Conservation (phyloP, 805 yeast genomes). For the Cyberlindnera americana region DNA sequence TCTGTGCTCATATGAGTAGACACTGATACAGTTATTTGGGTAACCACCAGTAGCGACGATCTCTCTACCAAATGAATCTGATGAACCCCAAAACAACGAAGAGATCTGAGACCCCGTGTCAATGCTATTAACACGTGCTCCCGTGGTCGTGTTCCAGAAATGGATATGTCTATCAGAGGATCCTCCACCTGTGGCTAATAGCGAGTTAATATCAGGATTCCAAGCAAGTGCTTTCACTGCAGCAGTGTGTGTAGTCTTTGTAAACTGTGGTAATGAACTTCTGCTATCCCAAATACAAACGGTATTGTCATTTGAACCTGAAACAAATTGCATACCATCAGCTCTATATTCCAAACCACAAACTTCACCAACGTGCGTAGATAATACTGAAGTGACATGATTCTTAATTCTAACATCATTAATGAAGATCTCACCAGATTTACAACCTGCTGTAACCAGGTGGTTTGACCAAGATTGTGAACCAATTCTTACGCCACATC, state of each 20-base stretch:
- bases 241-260: slow-evolving; percentile 79
- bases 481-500: slow-evolving; percentile 74
- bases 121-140: slow-evolving; percentile 78
- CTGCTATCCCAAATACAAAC: slow-evolving; percentile 94
- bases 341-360: slow-evolving; percentile 85
- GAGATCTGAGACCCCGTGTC: slow-evolving; percentile 94
- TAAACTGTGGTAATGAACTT: slow-evolving; percentile 60
- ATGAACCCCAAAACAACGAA: slow-evolving; percentile 88
- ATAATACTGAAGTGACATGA: slow-evolving; percentile 61
- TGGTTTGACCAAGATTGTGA: slow-evolving; percentile 84
- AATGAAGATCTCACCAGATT: slow-evolving; percentile 78
- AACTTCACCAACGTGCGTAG: slow-evolving; percentile 79
- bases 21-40: slow-evolving; percentile 78
- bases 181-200: slow-evolving; percentile 97
- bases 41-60: slow-evolving; percentile 92
- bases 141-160: slow-evolving; percentile 94
- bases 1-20: slow-evolving; percentile 82
- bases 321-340: slow-evolving; percentile 83
- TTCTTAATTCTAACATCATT: slow-evolving; percentile 86
- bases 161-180: slow-evolving; percentile 84
- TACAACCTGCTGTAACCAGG: slow-evolving; percentile 79
- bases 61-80: slow-evolving; percentile 68
- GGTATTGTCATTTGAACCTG: slow-evolving; percentile 93
- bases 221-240: slow-evolving; percentile 95
- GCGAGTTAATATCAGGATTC: slow-evolving; percentile 82